Evolutionary conservation across 345 rosid genomes (phyloP).

Genomic region (Euphorbia lathyris): DNA sequence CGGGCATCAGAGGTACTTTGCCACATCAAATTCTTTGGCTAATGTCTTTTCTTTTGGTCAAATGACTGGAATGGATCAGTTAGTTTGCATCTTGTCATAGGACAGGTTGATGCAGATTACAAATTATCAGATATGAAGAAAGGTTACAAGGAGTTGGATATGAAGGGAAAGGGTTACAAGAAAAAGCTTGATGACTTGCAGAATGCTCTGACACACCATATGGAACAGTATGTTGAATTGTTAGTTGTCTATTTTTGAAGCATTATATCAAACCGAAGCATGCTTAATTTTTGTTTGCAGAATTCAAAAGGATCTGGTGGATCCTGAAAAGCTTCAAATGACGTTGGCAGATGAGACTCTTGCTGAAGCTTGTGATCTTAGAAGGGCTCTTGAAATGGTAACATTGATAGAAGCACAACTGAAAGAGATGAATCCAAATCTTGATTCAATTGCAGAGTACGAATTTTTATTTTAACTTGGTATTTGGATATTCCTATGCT

Average conservation of each 20-base stretch:
- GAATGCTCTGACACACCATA: slow-evolving; percentile 57
- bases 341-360: slow-evolving; percentile 57
- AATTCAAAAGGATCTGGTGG: slow-evolving; percentile 88
- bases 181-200: slow-evolving; percentile 76
- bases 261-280: slow-evolving; percentile 12
- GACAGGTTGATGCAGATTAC: slow-evolving; percentile 82
- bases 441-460: slow-evolving; percentile 93
- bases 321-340: slow-evolving; percentile 83
- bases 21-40: slow-evolving; percentile 2
- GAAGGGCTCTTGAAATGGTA: slow-evolving; percentile 75
- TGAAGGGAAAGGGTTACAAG: slow-evolving; percentile 76
- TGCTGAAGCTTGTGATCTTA: slow-evolving; percentile 55
- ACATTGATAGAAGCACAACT: slow-evolving; percentile 79
- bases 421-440: slow-evolving; percentile 94
- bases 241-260: not conserved
- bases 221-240: slow-evolving; percentile 75
- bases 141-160: slow-evolving; percentile 63
- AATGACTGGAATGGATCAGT: not conserved
- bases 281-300: slow-evolving; percentile 41
- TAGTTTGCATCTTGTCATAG: slow-evolving; percentile 13
- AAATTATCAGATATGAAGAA: slow-evolving; percentile 80
- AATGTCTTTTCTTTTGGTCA: not conserved
- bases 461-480: slow-evolving; percentile 13
- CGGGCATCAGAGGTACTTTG: slow-evolving; percentile 75
- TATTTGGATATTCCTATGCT: not conserved